Conservation (phyloP, 176 grass and related monocot genomes). For the Canna indica region DNA sequence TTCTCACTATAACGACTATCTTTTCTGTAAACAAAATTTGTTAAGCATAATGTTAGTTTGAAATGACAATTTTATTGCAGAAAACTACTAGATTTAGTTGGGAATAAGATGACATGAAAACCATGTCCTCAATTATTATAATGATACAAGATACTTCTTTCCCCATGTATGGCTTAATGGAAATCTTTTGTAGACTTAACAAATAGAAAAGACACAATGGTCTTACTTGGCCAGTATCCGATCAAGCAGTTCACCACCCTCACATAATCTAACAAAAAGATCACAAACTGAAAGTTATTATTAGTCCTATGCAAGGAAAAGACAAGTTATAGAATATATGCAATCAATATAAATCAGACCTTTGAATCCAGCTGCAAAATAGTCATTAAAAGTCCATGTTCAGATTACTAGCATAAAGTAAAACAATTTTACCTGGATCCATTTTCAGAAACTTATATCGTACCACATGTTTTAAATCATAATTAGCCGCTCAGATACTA, state of each 20-base stretch:
- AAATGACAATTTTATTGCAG: neutral
- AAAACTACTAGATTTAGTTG: neutral
- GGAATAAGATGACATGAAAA: neutral
- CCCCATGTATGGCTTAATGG: neutral
- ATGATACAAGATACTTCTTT: neutral
- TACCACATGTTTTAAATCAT: too few relatives aligned
- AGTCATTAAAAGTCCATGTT: neutral
- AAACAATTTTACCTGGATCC: too few relatives aligned
- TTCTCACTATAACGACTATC: constrained; percentile 94
- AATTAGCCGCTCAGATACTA: too few relatives aligned
- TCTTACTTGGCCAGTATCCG: constrained; percentile 93
- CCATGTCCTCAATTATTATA: neutral
- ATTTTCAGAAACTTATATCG: too few relatives aligned
- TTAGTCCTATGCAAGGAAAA: neutral
- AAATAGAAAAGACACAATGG: constrained; percentile 8
- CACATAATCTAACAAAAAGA: constrained; percentile 63
- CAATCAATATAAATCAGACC: neutral
- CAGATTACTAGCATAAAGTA: neutral
- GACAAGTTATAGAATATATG: neutral
- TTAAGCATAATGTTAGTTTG: neutral
- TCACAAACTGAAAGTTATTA: neutral
- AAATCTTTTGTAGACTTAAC: neutral
- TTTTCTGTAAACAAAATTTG: constrained; percentile 38
- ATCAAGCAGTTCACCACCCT: constrained; percentile 97
- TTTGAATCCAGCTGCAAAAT: neutral